Evolutionary conservation across 208 protist species (phyloP).

Genomic region (Trypanosoma cruzi): DNA sequence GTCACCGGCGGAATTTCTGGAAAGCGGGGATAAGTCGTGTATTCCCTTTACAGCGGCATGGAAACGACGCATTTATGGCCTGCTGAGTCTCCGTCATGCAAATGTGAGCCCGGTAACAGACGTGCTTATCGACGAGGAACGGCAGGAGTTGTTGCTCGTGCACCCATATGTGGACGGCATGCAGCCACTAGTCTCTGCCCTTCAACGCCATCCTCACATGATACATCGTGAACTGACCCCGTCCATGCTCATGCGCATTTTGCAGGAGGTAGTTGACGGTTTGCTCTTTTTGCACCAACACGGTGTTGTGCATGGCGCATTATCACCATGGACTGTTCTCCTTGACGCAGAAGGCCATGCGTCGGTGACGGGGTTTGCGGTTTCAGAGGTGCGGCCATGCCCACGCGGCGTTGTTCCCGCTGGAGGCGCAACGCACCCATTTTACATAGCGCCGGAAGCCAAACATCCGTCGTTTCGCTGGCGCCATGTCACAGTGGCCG

Average conservation of each 20-base stretch:
- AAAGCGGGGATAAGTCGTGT: background rate
- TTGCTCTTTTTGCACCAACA: constrained; percentile 28
- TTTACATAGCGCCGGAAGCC: constrained; percentile 5
- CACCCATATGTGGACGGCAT: constrained; percentile 31
- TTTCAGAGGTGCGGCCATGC: constrained; percentile 7
- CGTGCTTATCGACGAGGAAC: constrained; percentile 21
- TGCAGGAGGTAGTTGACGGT: constrained; percentile 21
- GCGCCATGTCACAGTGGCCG: constrained; percentile 10
- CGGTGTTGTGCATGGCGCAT: constrained; percentile 44
- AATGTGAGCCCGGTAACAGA: constrained; percentile 25
- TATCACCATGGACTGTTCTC: constrained; percentile 62
- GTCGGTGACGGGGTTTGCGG: constrained; percentile 26
- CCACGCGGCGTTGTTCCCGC: background rate
- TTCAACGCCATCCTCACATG: constrained; percentile 5
- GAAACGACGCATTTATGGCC: constrained; percentile 11
- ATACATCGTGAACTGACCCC: constrained; percentile 8
- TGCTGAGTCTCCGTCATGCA: constrained; percentile 19
- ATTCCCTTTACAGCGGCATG: constrained; percentile 23
- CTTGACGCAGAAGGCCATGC: constrained; percentile 25
- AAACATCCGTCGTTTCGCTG: background rate
- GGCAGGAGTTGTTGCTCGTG: constrained; percentile 21
- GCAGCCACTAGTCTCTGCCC: constrained; percentile 19
- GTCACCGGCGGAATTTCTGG: background rate
- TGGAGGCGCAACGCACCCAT: background rate
- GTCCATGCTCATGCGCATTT: constrained; percentile 1